phyloP scores from a whole-genome alignment of 805 yeast species.

The Blastobotrys peoriensis region DNA sequence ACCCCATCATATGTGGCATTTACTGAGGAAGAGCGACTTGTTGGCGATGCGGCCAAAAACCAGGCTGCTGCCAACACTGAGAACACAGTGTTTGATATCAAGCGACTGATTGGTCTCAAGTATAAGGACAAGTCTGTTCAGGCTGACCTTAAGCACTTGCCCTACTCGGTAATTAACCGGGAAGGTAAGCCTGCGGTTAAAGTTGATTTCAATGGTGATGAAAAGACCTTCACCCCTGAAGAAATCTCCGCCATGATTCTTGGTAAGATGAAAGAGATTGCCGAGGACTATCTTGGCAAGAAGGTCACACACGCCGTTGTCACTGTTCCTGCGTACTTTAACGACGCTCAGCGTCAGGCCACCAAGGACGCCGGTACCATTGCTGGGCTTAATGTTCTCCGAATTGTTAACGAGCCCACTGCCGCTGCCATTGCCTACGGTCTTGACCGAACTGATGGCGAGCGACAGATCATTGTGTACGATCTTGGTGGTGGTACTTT shows the following conservation, averaged over 20 bases:
- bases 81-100: constrained; percentile 86
- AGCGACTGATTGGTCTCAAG: constrained; percentile 84
- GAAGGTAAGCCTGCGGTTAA: constrained; percentile 78
- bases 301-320: constrained; percentile 86
- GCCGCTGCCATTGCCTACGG: constrained; percentile 99
- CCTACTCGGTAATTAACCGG: constrained; percentile 63
- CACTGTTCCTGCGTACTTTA: constrained; percentile 90
- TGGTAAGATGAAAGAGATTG: constrained; percentile 86
- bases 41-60: constrained; percentile 95
- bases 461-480: constrained; percentile 84
- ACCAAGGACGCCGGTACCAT: constrained; percentile 90
- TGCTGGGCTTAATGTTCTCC: constrained; percentile 82
- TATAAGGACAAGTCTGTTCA: constrained; percentile 72
- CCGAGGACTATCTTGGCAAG: constrained; percentile 83
- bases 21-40: constrained; percentile 84
- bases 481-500: constrained; percentile 98
- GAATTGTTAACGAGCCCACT: constrained; percentile 91
- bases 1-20: constrained; percentile 94
- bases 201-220: constrained; percentile 68
- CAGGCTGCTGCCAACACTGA: constrained; percentile 86
- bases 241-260: constrained; percentile 90
- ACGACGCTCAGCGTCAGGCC: constrained; percentile 92
- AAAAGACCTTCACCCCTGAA: constrained; percentile 80
- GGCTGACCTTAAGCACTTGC: constrained; percentile 76
- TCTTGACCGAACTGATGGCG: constrained; percentile 69